Base-by-base conservation (phyloP, 1,139 yeast species). In the Pichia sp. region DNA sequence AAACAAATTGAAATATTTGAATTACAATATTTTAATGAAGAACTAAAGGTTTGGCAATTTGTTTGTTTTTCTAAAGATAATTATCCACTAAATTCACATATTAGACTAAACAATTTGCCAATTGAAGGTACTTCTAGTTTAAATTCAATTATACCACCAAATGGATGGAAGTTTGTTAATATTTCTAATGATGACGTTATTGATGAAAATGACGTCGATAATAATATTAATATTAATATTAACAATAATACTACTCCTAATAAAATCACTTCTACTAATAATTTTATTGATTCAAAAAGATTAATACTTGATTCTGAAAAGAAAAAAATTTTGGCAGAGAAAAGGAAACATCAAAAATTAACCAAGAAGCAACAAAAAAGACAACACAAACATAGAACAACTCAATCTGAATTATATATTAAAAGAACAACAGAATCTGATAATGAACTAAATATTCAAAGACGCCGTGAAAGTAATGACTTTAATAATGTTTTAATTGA, bases 1-100 rank as follows among this genome's bases (percentile, higher is more conserved):
- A 58, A 69, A 44, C 71, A 73, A 51, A 80, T 82, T 16, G 87
- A 83, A 55, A 73, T 84, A 2, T 87, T 69, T 64, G 96, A 87
- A 59, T 64, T 87, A 34, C 96, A 87, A 54, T 65, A 66, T 52
- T 70, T 75, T 47, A 72, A 78, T 57, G 60, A 64, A 8, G 64
- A 63, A 4, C 62, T 71, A 3, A 75, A 74, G 40, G 75, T 74
- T 46, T 87, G 96, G 96, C 63, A 62, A 32, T 54, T 67, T 23
- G 60, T 77, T 2, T 85, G 87, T 28, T 83, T 71, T 57, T 64
- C 80, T 1, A 68, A 67, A 45, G 78, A 77, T 51, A 72, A 74
- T 46, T 82, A 72, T 55, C 69, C 86, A 3, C 59, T 63, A 16
- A 66, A 68, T 46, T 67, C 74, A 0, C 63, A 62, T 31, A 45